Percentiles rank a stretch among this genome's conserved stretches.
phyloP scores from a whole-genome alignment of 495 filamentous ascomycete genomes.

The Neurospora tetraspora region DNA sequence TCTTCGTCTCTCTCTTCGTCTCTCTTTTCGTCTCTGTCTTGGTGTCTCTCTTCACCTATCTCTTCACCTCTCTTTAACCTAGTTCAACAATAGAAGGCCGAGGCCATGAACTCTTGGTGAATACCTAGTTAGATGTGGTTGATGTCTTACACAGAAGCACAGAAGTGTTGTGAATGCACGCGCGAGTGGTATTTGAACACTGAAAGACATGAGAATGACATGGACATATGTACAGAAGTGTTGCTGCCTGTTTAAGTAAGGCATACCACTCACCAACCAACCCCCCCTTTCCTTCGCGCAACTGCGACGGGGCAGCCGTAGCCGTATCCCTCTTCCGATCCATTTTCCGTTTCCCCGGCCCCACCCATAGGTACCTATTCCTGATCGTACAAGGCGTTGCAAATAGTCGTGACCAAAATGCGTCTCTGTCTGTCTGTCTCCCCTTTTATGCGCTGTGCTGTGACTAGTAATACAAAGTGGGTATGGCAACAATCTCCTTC shows the following conservation, averaged over 20 bases:
- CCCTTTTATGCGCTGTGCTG: neutral
- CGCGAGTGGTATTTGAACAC: neutral
- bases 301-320: too few relatives aligned
- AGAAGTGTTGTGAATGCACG: neutral
- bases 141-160: neutral
- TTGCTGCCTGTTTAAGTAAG: neutral
- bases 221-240: neutral
- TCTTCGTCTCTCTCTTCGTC: too few relatives aligned
- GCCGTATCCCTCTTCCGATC: neutral
- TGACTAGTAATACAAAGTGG: constrained; percentile 1
- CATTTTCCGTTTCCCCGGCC: neutral
- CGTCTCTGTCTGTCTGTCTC: neutral
- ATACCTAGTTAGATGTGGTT: too few relatives aligned
- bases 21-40: neutral
- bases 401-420: neutral
- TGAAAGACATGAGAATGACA: neutral
- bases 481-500: neutral
- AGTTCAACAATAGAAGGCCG: too few relatives aligned
- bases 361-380: neutral
- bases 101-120: too few relatives aligned
- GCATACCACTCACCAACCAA: neutral
- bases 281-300: neutral
- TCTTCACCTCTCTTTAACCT: neutral
- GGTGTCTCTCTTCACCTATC: neutral
- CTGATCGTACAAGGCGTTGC: neutral